Conservation (phyloP, 805 yeast species). For the Sugiyamaella chiloensis region DNA sequence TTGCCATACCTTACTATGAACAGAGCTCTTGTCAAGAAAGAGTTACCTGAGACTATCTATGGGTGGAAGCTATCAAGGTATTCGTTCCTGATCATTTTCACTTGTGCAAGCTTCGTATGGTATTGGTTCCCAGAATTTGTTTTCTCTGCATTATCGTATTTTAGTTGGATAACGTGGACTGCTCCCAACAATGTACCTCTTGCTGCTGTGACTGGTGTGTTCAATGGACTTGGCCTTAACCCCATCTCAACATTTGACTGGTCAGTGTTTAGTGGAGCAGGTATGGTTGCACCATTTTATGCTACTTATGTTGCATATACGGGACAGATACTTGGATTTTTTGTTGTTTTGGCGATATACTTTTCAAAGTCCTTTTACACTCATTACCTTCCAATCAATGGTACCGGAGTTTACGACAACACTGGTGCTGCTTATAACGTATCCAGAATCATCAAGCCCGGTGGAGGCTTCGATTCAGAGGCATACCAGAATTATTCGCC, state of each 20-base stretch:
- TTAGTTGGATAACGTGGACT: constrained; percentile 63
- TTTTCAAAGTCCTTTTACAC: constrained; percentile 56
- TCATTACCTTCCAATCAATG: constrained; percentile 57
- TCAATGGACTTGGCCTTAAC: constrained; percentile 49
- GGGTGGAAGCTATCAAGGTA: constrained; percentile 60
- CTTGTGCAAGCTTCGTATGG: constrained; percentile 48
- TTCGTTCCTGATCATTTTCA: constrained; percentile 44
- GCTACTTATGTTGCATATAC: constrained; percentile 33
- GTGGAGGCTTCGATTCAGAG: constrained; percentile 32
- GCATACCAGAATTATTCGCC: constrained; percentile 61
- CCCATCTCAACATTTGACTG: constrained; percentile 55
- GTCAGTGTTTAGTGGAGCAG: constrained; percentile 37
- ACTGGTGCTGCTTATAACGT: constrained; percentile 21
- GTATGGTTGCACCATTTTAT: constrained; percentile 44
- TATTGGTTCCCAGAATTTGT: constrained; percentile 67
- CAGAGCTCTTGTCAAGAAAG: constrained; percentile 40
- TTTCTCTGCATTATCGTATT: constrained; percentile 56
- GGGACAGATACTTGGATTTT: constrained; percentile 43
- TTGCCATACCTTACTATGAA: constrained; percentile 52
- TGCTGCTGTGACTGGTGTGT: constrained; percentile 48
- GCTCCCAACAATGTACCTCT: constrained; percentile 48
- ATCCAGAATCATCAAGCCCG: background rate
- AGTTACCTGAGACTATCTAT: constrained; percentile 45
- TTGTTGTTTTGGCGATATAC: constrained; percentile 49
- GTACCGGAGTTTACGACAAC: constrained; percentile 53